A percentile compares a stretch with the other conserved stretches of the same genome.
Evolutionary conservation across 495 filamentous ascomycete genomes (phyloP).

Genomic region (Rusavskia elegans): DNA sequence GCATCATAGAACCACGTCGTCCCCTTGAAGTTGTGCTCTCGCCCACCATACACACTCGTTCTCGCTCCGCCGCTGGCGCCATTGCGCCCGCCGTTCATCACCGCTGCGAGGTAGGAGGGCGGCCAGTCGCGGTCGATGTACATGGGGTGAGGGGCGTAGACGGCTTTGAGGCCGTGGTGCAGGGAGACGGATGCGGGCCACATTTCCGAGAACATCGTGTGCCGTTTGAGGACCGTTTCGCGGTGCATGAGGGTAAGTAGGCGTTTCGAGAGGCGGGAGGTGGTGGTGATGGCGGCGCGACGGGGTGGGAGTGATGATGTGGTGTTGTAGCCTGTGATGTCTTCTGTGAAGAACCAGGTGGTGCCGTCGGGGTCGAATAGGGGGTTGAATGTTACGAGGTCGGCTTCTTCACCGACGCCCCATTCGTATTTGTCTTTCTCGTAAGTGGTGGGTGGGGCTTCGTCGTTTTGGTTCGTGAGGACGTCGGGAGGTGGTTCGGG

Average conservation of each 20-base stretch:
- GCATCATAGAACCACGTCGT: conserved; percentile 94
- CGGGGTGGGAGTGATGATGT: conserved; percentile 54
- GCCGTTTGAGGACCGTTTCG: conserved; percentile 64
- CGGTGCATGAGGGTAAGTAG: conserved; percentile 79
- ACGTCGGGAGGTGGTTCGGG: conserved; percentile 61
- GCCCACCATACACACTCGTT: conserved; percentile 63
- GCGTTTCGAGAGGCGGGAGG: conserved; percentile 64
- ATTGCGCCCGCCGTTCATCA: conserved; percentile 75
- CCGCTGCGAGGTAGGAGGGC: conserved; percentile 54
- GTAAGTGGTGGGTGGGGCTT: conserved; percentile 50
- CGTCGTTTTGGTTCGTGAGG: conserved; percentile 51
- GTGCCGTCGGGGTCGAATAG: conserved; percentile 84
- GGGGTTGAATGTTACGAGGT: conserved; percentile 86
- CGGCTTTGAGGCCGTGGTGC: conserved; percentile 90
- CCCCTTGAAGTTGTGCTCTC: conserved; percentile 79
- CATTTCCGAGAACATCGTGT: conserved; percentile 93
- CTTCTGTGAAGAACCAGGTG: conserved; percentile 71
- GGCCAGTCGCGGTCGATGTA: conserved; percentile 90
- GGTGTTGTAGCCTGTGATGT: conserved; percentile 79
- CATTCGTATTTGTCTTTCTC: conserved; percentile 71
- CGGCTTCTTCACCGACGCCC: conserved; percentile 86
- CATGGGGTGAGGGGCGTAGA: conserved; percentile 81
- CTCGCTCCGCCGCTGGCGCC: conserved; percentile 60
- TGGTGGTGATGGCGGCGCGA: conserved; percentile 76
- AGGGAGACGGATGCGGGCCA: conserved; percentile 75